Conservation (phyloP, 768 basidiomycete species). For the Pleurotus citrinopileatus region DNA sequence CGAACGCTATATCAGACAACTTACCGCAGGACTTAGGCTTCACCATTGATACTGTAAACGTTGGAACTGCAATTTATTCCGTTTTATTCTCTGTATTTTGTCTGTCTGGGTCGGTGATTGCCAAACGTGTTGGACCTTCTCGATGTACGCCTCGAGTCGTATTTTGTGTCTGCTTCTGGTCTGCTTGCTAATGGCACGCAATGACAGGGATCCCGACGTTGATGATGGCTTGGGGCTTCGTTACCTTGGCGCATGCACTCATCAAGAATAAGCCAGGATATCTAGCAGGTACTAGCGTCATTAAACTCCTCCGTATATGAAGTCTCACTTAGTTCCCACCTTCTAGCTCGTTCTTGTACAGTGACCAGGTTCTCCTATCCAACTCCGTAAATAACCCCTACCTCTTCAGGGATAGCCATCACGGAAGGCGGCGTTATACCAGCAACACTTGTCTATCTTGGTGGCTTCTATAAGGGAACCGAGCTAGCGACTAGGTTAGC, state of each 20-base stretch:
- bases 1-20: constrained; percentile 39
- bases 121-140: constrained; percentile 36
- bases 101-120: constrained; percentile 34
- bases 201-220: constrained; percentile 33
- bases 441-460: constrained; percentile 39
- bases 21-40: constrained; percentile 36
- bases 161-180: neutral
- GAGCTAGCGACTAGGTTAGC: constrained; percentile 40
- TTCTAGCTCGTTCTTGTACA: constrained; percentile 30
- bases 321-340: neutral
- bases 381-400: neutral
- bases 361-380: neutral
- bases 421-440: constrained; percentile 41
- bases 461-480: constrained; percentile 39
- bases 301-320: neutral
- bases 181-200: neutral
- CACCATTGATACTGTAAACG: constrained; percentile 36
- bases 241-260: constrained; percentile 32
- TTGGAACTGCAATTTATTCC: constrained; percentile 32
- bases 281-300: constrained; percentile 23
- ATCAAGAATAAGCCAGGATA: constrained; percentile 34
- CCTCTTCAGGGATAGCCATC: constrained; percentile 31
- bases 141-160: constrained; percentile 26
- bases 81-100: constrained; percentile 31
- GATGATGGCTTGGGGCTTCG: constrained; percentile 39